Evolutionary conservation across 2,329 filamentous ascomycete genomes (phyloP).

Genomic region (Talaromyces amestolkiae): DNA sequence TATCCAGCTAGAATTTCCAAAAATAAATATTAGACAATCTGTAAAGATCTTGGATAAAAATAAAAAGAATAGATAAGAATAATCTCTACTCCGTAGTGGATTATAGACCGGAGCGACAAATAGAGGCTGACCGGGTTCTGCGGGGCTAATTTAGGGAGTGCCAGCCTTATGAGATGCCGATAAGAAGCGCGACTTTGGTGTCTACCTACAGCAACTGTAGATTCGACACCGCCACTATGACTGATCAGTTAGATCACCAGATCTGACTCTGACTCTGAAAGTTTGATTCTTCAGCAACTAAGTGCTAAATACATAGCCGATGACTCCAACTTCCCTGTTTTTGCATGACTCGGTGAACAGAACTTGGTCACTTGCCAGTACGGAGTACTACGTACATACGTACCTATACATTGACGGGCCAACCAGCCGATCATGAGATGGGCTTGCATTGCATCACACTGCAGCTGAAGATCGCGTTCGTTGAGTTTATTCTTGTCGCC

Average conservation of each 20-base stretch:
- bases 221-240: slow-evolving; percentile 4
- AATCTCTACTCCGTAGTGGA: not conserved
- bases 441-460: slow-evolving; percentile 7
- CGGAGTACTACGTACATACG: not conserved
- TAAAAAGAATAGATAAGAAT: not conserved
- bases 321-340: not conserved
- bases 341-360: not conserved
- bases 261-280: not conserved
- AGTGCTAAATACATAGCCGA: not conserved
- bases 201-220: too few species aligned
- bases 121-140: slow-evolving; percentile 11
- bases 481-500: not conserved
- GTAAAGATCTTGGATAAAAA: not conserved
- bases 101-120: not conserved
- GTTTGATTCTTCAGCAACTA: not conserved
- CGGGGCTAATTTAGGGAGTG: slow-evolving; percentile 11
- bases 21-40: not conserved
- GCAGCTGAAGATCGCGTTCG: slow-evolving; percentile 4
- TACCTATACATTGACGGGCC: not conserved
- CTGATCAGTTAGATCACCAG: slow-evolving; percentile 10
- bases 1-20: slow-evolving; percentile 9
- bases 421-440: slow-evolving; percentile 10
- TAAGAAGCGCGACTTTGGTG: not conserved
- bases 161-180: slow-evolving; percentile 9
- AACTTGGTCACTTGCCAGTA: slow-evolving; percentile 1